Percentiles rank a stretch among this genome's conserved stretches.
phyloP scores from a whole-genome alignment of 805 yeast species.

The Wickerhamomyces sydowiorum region DNA sequence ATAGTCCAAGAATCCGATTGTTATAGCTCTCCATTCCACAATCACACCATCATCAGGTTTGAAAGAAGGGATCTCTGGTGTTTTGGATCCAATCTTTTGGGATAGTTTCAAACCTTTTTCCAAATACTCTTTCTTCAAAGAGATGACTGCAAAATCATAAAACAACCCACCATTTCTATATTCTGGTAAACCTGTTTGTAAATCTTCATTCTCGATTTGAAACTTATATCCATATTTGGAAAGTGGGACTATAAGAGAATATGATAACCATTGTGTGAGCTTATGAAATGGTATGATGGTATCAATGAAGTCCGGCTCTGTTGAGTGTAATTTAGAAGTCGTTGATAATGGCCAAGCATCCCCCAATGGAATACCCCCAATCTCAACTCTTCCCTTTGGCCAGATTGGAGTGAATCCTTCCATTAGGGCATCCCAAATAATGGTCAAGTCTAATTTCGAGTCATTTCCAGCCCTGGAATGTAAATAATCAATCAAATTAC shows the following conservation, averaged over 20 bases:
- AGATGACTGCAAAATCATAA: slow-evolving; percentile 48
- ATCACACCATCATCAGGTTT: slow-evolving; percentile 52
- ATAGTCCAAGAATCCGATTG: slow-evolving; percentile 50
- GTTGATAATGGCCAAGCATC: slow-evolving; percentile 53
- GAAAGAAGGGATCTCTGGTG: slow-evolving; percentile 39
- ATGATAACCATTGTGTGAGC: slow-evolving; percentile 62
- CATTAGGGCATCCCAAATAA: slow-evolving; percentile 51
- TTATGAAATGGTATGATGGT: slow-evolving; percentile 58
- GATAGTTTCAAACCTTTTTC: slow-evolving; percentile 33
- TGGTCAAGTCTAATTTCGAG: slow-evolving; percentile 33
- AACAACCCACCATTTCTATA: slow-evolving; percentile 68
- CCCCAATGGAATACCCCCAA: slow-evolving; percentile 49
- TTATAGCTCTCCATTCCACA: slow-evolving; percentile 64
- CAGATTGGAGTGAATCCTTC: slow-evolving; percentile 51
- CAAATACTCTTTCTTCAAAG: slow-evolving; percentile 36
- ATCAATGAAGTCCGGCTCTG: slow-evolving; percentile 19
- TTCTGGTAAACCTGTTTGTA: slow-evolving; percentile 86
- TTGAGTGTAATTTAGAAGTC: slow-evolving; percentile 18
- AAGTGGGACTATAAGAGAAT: slow-evolving; percentile 52
- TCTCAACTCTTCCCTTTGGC: slow-evolving; percentile 52
- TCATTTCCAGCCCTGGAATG: slow-evolving; percentile 16
- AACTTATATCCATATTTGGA: slow-evolving; percentile 42
- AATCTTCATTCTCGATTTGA: slow-evolving; percentile 63
- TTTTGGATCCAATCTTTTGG: slow-evolving; percentile 19
- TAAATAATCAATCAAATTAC: slow-evolving; percentile 48